phyloP scores from a whole-genome alignment of 352 stramenopile species.

The Phytophthora crassamura region DNA sequence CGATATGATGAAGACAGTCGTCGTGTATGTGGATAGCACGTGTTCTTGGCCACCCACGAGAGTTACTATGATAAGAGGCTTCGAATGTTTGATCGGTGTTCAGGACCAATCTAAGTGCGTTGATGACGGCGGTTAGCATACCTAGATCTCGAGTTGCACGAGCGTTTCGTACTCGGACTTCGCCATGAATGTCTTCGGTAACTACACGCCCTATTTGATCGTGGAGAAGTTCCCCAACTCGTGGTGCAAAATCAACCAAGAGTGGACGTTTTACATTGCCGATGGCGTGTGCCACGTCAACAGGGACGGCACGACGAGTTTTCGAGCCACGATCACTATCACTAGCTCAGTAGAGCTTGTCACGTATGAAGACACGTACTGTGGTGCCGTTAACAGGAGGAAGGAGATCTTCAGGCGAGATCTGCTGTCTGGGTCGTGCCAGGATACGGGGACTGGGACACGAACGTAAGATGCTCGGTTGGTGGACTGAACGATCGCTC shows the following conservation, averaged over 20 bases:
- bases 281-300: constrained; percentile 4
- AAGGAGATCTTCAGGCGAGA: not conserved
- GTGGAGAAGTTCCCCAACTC: constrained; percentile 7
- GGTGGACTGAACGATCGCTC: not conserved
- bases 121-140: too few relatives aligned
- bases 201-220: constrained; percentile 12
- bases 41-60: too few relatives aligned
- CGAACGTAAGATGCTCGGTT: not conserved
- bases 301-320: constrained; percentile 7
- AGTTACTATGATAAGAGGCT: too few relatives aligned
- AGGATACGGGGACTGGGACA: not conserved
- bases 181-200: too few relatives aligned
- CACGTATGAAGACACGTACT: constrained; percentile 5
- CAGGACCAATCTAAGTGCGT: too few relatives aligned
- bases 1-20: too few relatives aligned
- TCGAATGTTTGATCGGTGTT: too few relatives aligned
- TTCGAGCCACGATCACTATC: not conserved
- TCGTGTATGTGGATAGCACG: too few relatives aligned
- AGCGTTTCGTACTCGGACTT: too few relatives aligned
- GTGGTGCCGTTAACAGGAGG: not conserved
- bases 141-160: too few relatives aligned
- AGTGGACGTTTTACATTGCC: constrained; percentile 8
- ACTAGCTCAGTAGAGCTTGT: not conserved
- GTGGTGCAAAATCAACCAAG: not conserved
- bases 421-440: constrained; percentile 5